A percentile compares a stretch with the other conserved stretches of the same genome.
Evolutionary conservation across 2,329 filamentous ascomycete species (phyloP).

Genomic region (Elsinoe perseae): DNA sequence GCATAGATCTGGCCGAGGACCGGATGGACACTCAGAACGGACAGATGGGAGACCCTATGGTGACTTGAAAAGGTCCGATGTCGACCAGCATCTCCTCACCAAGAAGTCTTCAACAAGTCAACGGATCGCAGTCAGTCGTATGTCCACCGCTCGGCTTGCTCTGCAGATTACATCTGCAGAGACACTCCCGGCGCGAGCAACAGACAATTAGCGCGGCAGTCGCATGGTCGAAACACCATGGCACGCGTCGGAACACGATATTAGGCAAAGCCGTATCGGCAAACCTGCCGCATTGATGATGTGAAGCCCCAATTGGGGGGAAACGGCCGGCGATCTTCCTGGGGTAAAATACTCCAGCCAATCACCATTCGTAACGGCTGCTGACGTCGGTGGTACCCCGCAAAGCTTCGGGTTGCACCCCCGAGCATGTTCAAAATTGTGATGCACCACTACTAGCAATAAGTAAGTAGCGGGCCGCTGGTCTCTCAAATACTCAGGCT

Average conservation of each 20-base stretch:
- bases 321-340: not conserved
- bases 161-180: no score
- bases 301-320: not conserved
- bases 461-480: not conserved
- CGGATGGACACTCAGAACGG: constrained; percentile 20
- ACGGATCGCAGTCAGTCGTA: not conserved
- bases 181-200: not conserved
- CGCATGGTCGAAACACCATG: not conserved
- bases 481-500: not conserved
- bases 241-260: not conserved
- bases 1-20: constrained; percentile 34
- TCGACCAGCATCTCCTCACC: not conserved
- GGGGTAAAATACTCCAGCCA: not conserved
- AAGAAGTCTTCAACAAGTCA: not conserved
- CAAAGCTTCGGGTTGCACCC: not conserved
- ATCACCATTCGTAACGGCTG: not conserved
- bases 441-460: not conserved
- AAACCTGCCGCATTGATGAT: not conserved
- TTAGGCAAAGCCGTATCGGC: not conserved
- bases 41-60: constrained; percentile 31
- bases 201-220: not conserved
- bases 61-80: constrained; percentile 20
- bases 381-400: constrained; percentile 11
- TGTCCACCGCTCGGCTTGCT: no score
- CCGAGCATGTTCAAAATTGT: not conserved